These are phyloP conservation scores for Yamadazyma akitaensis DNA, from an alignment of 805 yeast genomes.

Conservation along the genomic window DNA sequence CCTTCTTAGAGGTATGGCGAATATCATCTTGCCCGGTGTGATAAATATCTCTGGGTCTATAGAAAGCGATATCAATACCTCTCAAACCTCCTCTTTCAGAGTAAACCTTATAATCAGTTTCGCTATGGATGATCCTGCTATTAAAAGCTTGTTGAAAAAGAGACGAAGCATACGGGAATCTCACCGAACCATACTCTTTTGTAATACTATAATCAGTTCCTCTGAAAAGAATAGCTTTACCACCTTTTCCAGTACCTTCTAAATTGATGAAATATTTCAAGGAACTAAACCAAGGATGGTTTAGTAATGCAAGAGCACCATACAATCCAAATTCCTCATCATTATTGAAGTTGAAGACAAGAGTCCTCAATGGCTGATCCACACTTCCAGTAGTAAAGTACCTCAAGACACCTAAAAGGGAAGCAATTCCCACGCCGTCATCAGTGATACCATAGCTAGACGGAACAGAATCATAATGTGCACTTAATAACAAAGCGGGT, in stretches of 20 bases:
- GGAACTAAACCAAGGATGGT: conserved; percentile 67
- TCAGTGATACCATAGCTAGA: conserved; percentile 86
- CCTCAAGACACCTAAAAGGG: conserved; percentile 68
- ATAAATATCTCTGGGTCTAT: conserved; percentile 76
- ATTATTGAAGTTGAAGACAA: conserved; percentile 83
- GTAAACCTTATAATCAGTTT: conserved; percentile 83
- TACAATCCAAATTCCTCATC: conserved; percentile 84
- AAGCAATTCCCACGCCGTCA: conserved; percentile 86
- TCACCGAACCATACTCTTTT: conserved; percentile 51
- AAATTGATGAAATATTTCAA: conserved; percentile 70
- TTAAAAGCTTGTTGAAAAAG: conserved; percentile 83
- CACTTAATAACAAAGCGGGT: conserved; percentile 71
- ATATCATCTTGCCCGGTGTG: conserved; percentile 78
- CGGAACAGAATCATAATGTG: conserved; percentile 90
- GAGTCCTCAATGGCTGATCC: conserved; percentile 62
- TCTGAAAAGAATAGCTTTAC: conserved; percentile 76
- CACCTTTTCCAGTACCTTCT: conserved; percentile 94
- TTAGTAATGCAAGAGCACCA: conserved; percentile 73
- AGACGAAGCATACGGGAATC: conserved; percentile 74
- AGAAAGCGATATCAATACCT: conserved; percentile 89
- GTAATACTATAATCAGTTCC: conserved; percentile 77
- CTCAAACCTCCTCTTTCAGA: conserved; percentile 57
- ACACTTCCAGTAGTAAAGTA: conserved; percentile 30
- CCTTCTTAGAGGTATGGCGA: conserved; percentile 56
- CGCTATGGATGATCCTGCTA: conserved; percentile 65